Evolutionary conservation across 306 rosid species (phyloP), one percentile per base, ranked within the genome.

Genomic region (Mucuna pruriens): DNA sequence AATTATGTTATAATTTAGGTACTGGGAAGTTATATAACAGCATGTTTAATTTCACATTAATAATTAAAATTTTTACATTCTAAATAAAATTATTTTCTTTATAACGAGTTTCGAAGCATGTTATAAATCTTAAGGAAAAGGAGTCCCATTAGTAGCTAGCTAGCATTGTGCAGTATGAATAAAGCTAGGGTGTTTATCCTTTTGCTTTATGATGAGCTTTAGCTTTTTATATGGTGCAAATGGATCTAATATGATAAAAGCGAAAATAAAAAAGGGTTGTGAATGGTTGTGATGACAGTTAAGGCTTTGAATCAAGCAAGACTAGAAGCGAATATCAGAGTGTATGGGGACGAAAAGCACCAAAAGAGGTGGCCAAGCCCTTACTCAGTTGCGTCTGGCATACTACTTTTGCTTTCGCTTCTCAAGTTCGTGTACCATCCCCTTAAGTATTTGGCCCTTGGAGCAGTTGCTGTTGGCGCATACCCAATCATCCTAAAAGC

Each of bases 291-390:
- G 12, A 65, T 77, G 86, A 80, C 99, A 96, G 99, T 86, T 2
- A 93, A 93, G 85, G 94, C 94, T 38, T 71, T 96, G 45, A 93
- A 96, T 61, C 87, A 90, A 82, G 97, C 88, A 42, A 86, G 98
- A 55, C 15, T 96, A 11, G 98, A 96, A 81, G 99, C 99, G 6
- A 90, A 88, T 39, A 76, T 86, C 0, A 90, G 91, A 83, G 80
- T 84, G 16, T 71, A 88, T 70, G 99, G 99, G 29, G 82, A 83
- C 6, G 80, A 85, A 44, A 83, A 65, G 65, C 84, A 82, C 80
- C 48, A 77, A 70, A 91, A 84, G 26, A 89, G 74, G 84, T 93
- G 94, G 98, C 99, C 99, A 75, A 96, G 94, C 33, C 92, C 90
- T 6, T 90, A 81, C 12, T 90, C 99, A 26, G 6, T 92, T 7